Conservation (phyloP, 2,329 filamentous ascomycete genomes). For the Penicillium verrucosum region DNA sequence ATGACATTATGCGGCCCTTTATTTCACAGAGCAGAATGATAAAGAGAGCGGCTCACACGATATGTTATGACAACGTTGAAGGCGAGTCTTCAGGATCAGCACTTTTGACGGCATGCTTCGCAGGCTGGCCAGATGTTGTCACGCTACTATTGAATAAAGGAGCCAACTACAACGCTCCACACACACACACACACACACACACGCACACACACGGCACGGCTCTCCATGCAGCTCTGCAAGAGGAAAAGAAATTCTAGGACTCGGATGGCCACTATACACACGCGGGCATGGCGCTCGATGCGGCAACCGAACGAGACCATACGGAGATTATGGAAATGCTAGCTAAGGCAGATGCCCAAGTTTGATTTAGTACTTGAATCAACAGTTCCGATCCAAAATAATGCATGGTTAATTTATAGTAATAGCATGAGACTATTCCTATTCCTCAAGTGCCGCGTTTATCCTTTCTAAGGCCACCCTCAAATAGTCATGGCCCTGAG, state of each 20-base stretch:
- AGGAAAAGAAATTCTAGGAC: no score
- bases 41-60: no score
- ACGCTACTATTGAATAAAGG: neutral
- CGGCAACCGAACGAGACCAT: neutral
- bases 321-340: neutral
- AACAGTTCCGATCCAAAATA: neutral
- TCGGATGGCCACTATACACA: no score
- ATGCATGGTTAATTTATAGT: neutral
- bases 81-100: neutral
- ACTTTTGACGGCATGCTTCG: neutral
- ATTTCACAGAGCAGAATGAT: no score
- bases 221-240: neutral
- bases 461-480: conserved; percentile 34
- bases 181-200: no score
- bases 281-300: neutral
- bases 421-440: neutral
- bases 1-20: neutral
- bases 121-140: neutral
- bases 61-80: neutral
- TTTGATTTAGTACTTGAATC: neutral
- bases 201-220: neutral
- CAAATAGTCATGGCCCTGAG: conserved; percentile 32
- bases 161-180: neutral
- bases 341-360: neutral
- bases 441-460: conserved; percentile 16